These are phyloP conservation scores for Aphanocladium album DNA, from an alignment of 2,329 filamentous ascomycete species.

Conservation along the genomic window DNA sequence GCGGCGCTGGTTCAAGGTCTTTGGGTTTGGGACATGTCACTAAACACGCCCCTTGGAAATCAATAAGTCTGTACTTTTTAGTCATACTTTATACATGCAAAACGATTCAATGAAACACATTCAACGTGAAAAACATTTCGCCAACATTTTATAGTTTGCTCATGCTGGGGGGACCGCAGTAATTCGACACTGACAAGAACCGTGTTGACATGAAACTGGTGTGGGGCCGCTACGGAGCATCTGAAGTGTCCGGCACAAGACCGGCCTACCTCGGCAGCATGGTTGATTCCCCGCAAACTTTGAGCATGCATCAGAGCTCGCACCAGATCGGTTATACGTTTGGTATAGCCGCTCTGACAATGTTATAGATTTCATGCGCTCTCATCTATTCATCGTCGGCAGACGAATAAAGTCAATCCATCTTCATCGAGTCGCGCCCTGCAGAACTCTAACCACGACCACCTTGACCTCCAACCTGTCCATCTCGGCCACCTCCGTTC, in stretches of 20 bases:
- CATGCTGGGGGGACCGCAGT: no score
- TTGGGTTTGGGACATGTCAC: not conserved
- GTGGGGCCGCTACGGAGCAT: not conserved
- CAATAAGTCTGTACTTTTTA: no score
- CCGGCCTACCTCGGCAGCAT: constrained; percentile 3
- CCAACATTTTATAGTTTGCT: no score
- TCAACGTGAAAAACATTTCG: no score
- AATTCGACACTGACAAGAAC: no score
- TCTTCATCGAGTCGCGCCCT: not conserved
- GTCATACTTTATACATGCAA: no score
- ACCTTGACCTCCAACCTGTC: not conserved
- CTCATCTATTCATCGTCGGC: constrained; percentile 3
- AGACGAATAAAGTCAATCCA: not conserved
- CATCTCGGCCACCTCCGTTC: not conserved
- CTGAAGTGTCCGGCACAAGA: not conserved
- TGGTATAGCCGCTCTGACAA: constrained; percentile 3
- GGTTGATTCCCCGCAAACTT: constrained; percentile 7
- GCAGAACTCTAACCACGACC: not conserved
- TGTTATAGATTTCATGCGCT: not conserved
- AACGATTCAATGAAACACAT: no score
- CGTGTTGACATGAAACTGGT: no score
- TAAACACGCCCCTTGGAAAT: not conserved
- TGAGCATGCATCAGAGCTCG: not conserved
- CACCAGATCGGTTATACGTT: constrained; percentile 3
- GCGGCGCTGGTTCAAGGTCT: constrained; percentile 1